Conservation (phyloP, 2,329 filamentous ascomycete genomes). For the Xylariomycetidae sp. region DNA sequence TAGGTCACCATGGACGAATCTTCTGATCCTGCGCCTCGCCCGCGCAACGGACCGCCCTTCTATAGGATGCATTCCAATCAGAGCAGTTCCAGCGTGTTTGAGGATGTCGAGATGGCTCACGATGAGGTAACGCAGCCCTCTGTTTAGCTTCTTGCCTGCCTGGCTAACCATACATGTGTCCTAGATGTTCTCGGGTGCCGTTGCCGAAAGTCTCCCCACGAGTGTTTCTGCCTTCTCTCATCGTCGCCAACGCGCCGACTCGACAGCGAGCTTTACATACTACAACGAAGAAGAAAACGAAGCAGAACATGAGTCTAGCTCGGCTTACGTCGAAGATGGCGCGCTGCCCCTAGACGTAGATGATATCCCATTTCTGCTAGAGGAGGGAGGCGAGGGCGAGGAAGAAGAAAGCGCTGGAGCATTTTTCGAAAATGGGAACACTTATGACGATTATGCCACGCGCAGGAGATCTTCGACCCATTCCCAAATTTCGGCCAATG, state of each 20-base stretch:
- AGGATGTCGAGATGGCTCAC: constrained; percentile 97
- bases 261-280: constrained; percentile 83
- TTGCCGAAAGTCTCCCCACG: constrained; percentile 93
- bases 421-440: constrained; percentile 36
- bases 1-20: constrained; percentile 16
- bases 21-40: constrained; percentile 15
- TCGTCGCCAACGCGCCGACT: constrained; percentile 74
- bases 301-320: constrained; percentile 31
- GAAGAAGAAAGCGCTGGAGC: constrained; percentile 33
- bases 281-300: constrained; percentile 65
- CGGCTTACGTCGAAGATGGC: constrained; percentile 34
- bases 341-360: constrained; percentile 24
- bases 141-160: constrained; percentile 5
- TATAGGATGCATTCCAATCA: constrained; percentile 67
- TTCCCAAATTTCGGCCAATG: constrained; percentile 52
- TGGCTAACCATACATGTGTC: constrained; percentile 14
- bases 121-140: constrained; percentile 62
- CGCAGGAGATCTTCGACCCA: constrained; percentile 59
- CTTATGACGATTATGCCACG: constrained; percentile 43
- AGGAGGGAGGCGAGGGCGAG: no score
- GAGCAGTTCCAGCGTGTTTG: constrained; percentile 76
- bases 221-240: constrained; percentile 90
- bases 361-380: constrained; percentile 26
- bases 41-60: constrained; percentile 30
- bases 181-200: constrained; percentile 80